Conservation (phyloP, 352 stramenopile species). For the Globisporangium cederbergense region DNA sequence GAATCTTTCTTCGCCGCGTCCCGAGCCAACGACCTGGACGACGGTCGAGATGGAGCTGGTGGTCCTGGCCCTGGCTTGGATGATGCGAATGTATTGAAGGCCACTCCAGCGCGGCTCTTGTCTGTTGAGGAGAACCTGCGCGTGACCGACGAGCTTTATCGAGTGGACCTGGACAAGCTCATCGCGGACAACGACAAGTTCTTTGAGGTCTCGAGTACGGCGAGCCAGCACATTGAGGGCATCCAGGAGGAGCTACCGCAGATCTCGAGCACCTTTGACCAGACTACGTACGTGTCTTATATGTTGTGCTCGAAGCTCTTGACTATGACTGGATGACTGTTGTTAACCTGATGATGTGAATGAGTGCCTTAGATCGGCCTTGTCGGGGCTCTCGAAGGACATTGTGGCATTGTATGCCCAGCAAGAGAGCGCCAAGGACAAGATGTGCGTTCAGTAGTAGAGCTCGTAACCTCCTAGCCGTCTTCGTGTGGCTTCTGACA, state of each 20-base stretch:
- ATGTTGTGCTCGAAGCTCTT: neutral
- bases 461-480: neutral
- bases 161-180: conserved; percentile 46
- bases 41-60: neutral
- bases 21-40: neutral
- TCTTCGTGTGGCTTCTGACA: neutral
- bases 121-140: conserved; percentile 44
- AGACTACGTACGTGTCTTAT: conserved; percentile 32
- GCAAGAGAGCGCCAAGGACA: conserved; percentile 30
- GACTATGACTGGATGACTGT: neutral
- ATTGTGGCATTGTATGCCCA: conserved; percentile 43
- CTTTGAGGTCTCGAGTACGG: conserved; percentile 50
- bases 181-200: conserved; percentile 49
- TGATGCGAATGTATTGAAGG: neutral
- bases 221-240: conserved; percentile 46
- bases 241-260: conserved; percentile 48
- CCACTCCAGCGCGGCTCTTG: conserved; percentile 37
- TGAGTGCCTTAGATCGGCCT: conserved; percentile 21
- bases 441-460: conserved; percentile 27
- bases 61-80: neutral
- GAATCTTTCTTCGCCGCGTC: conserved; percentile 33
- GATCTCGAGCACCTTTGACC: conserved; percentile 26
- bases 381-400: conserved; percentile 38
- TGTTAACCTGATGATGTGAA: neutral
- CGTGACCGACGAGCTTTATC: conserved; percentile 41